Base-by-base conservation (phyloP, 2,329 filamentous ascomycete genomes). In the Helicocarpus griseus region DNA sequence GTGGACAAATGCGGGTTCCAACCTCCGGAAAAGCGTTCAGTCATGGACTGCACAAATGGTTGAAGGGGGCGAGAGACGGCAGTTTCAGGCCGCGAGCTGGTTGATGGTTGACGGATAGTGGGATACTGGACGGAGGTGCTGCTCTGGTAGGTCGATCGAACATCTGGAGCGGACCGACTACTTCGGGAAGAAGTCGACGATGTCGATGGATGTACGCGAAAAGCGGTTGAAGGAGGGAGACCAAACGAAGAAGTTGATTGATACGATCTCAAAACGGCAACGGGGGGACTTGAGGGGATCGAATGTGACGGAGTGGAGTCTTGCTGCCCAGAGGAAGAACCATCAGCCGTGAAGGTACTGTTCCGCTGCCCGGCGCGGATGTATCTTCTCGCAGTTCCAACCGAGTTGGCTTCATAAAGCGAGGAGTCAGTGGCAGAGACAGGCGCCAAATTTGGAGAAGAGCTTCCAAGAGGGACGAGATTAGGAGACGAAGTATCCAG, bases 1-100 rank as follows among this genome's bases (percentile, higher is more conserved):
- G 69, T 69, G 11, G 73, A 75, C 22, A 75, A 60, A 41, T 70
- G 68, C 45, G 69, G 68, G 50, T 69, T 69, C 62, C 69, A 71
- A 49, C 65, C 65, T 19, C 65, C 61, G 13, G 64, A 63, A 19
- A 65, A 62, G 21, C 61, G 62, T 33, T 67, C 65, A 6, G 63
- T 63, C 43, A 65, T 63, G 33, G 64, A 63, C 46, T 65, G 64
- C 21, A 61, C 62, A 5, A 58, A 43, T 39, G 56, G 51, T 19
- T 55, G 58, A 24, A 61, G 61, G 33, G 56, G 51, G 17, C 56
- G 58, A 24, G 62, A 61, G 33, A 58, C 54, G 0, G 65, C 65
- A n/a, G 61, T 60, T 44, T 71, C 69, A 13, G 65, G 67, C 46
- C 67, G 67, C 38, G 73, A 74, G 49, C 69, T 68, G 28, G 70